A percentile compares a stretch with the other conserved stretches of the same genome.
Conservation (phyloP, 164 flowering plant genomes). For the Vitis vinifera region DNA sequence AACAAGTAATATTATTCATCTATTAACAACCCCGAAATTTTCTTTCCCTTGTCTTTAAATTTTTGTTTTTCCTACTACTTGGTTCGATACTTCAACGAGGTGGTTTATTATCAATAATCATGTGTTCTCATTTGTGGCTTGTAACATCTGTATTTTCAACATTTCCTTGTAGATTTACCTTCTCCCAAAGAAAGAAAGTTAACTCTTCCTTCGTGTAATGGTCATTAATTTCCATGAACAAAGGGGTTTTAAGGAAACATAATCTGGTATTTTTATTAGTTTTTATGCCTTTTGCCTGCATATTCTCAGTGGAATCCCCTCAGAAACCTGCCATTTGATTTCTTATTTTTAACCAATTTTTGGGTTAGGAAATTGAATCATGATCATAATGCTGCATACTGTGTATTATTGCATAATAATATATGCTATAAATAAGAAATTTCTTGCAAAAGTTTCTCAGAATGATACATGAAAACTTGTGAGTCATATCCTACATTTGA, state of each 20-base stretch:
- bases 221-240: background rate
- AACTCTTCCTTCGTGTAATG: background rate
- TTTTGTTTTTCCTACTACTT: background rate
- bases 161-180: conserved; percentile 13
- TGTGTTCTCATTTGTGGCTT: conserved; percentile 15
- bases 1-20: background rate
- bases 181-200: background rate
- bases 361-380: too few relatives aligned
- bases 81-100: background rate
- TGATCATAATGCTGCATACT: too few relatives aligned
- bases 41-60: background rate
- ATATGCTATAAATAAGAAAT: too few relatives aligned
- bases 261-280: background rate
- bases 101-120: background rate
- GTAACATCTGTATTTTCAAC: conserved; percentile 15
- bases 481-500: too few relatives aligned
- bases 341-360: too few relatives aligned
- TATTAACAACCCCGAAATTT: background rate
- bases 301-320: too few relatives aligned
- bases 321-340: too few relatives aligned
- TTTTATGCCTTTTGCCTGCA: background rate
- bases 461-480: too few relatives aligned
- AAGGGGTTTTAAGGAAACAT: too few relatives aligned
- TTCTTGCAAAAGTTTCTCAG: too few relatives aligned
- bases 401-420: too few relatives aligned